Base-by-base conservation (phyloP, 306 rosid genomes). In the Potentilla sterilis region DNA sequence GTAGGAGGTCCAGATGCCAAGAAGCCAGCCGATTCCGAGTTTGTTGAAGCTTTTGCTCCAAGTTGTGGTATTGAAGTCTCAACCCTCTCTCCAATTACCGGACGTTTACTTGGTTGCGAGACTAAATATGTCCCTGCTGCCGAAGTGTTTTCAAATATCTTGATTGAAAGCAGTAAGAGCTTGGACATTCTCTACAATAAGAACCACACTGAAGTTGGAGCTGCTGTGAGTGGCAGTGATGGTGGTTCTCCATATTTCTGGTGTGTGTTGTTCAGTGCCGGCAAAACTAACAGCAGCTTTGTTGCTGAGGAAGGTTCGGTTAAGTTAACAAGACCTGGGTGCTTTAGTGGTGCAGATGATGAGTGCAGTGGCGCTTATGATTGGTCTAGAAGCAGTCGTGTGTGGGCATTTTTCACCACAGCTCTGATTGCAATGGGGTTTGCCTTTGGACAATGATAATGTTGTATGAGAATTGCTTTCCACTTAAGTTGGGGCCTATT, bases 81-180 rank as follows among this genome's bases (percentile, higher is more conserved):
- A 28, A 67, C 87, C 76, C 96, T 95, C 46, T 73, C 91, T 61
- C 96, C 83, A 35, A 80, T 92, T 49, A 89, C 99, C 0, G 97
- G 97, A 13, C 97, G 99, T 68, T 83, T 92, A 73, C 86, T 95
- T n/a, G 99, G 93, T 69, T 95, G 99, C 85, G 87, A 95, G 84
- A 75, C 99, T 9, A 67, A 83, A 14, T 95, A 92, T 66, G 85
- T 87, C 10, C 87, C 70, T 51, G 89, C 99, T 46, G 86, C 91
- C 0, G 74, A 85, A 68, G 99, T 93, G 4, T 95, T 95, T 81
- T 92, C 97, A 0, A 86, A 83, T 3, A 80, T 92, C 76, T 85
- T 95, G 72, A 90, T 92, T 80, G 76, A 75, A 78, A 88, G 87
- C 83, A 76, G 81, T 71, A 92, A 83, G 86, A 83, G 93, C 86